Percentiles rank a stretch among this genome's conserved stretches.
phyloP scores from a whole-genome alignment of 2,329 filamentous ascomycete genomes.

The Talaromyces islandicus region DNA sequence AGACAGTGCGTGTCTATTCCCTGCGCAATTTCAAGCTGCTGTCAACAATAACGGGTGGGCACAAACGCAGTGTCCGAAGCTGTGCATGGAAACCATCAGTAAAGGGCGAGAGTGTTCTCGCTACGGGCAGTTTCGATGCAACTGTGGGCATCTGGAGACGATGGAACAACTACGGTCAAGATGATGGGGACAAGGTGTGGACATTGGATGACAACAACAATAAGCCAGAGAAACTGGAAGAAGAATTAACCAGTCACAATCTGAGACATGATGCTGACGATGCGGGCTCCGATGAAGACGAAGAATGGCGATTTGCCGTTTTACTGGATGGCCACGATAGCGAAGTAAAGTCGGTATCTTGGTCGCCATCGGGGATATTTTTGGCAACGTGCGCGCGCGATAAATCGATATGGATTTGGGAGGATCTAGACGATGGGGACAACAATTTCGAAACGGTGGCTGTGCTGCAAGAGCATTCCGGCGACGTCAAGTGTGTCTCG shows the following conservation, averaged over 20 bases:
- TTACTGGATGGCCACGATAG: constrained; percentile 93
- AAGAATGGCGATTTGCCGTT: constrained; percentile 89
- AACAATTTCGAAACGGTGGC: constrained; percentile 97
- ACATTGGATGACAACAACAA: constrained; percentile 18
- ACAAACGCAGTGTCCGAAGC: constrained; percentile 81
- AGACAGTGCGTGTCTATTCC: constrained; percentile 83
- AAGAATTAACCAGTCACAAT: not conserved
- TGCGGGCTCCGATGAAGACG: constrained; percentile 55
- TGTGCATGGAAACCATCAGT: constrained; percentile 77
- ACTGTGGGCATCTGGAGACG: constrained; percentile 80
- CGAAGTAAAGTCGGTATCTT: constrained; percentile 80
- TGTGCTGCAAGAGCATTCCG: constrained; percentile 88
- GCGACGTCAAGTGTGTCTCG: constrained; percentile 87
- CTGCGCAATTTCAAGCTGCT: constrained; percentile 73
- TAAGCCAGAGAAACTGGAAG: not conserved
- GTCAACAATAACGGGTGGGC: constrained; percentile 75
- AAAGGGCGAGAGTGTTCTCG: constrained; percentile 66
- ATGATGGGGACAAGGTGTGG: constrained; percentile 18
- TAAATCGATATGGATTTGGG: constrained; percentile 98
- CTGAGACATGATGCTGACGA: constrained; percentile 23
- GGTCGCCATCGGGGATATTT: constrained; percentile 60
- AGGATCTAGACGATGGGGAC: constrained; percentile 77
- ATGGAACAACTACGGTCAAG: constrained; percentile 35
- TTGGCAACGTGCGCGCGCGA: constrained; percentile 88
- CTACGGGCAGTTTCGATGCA: constrained; percentile 89